Conservation (phyloP, 768 basidiomycete species). For the Lactifluus hygrophoroides region DNA sequence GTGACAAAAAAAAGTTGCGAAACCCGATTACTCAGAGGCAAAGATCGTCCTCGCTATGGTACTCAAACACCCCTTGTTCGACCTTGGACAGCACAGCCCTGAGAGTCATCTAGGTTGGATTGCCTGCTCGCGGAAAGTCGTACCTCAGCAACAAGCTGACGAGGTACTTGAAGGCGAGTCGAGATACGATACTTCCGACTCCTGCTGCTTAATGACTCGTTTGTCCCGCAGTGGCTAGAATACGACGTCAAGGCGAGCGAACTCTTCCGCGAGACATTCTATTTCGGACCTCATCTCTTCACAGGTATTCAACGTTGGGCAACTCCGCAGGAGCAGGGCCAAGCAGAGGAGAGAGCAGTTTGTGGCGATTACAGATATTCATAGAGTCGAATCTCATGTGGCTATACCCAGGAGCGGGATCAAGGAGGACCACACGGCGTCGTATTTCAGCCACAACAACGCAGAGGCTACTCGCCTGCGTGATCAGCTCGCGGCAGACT, state of each 20-base stretch:
- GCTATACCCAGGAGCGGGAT: conserved; percentile 54
- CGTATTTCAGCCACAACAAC: conserved; percentile 86
- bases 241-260: conserved; percentile 81
- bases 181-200: conserved; percentile 1
- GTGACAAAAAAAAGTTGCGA: conserved; percentile 70
- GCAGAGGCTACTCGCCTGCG: conserved; percentile 64
- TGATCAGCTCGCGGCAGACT: conserved; percentile 81
- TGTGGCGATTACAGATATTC: conserved; percentile 16
- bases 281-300: neutral
- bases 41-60: conserved; percentile 99
- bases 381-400: neutral
- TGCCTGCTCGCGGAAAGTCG: conserved; percentile 97
- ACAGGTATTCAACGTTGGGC: conserved; percentile 97
- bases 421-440: conserved; percentile 85
- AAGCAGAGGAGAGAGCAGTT: conserved; percentile 70
- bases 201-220: neutral
- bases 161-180: conserved; percentile 79
- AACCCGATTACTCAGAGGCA: conserved; percentile 96
- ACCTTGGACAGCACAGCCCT: neutral
- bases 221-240: conserved; percentile 76
- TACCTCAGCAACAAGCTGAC: conserved; percentile 97
- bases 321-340: conserved; percentile 82
- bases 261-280: neutral
- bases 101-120: conserved; percentile 57
- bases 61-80: conserved; percentile 13